phyloP scores from a whole-genome alignment of 306 rosid genomes.

The Vigna hirtella region DNA sequence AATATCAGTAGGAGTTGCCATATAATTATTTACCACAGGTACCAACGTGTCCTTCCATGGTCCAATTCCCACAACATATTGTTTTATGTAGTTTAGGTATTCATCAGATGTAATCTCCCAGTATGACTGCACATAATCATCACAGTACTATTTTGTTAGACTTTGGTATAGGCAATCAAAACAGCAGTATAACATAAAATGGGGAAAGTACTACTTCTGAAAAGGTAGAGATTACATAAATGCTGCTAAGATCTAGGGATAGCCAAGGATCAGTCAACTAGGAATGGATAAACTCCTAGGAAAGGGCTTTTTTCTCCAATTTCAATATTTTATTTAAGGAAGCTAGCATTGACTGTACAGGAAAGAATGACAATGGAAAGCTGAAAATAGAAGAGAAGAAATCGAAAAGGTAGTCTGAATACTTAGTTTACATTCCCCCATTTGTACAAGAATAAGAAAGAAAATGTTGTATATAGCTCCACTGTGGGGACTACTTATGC shows the following conservation, averaged over 20 bases:
- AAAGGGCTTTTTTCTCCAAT: neutral
- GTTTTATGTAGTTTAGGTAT: conserved; percentile 70
- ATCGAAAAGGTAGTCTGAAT: neutral
- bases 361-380: neutral
- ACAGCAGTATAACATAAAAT: conserved; percentile 12
- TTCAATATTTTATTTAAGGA: conserved; percentile 21
- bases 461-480: neutral
- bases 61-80: conserved; percentile 89
- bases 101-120: conserved; percentile 88
- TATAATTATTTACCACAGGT: conserved; percentile 63
- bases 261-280: conserved; percentile 4
- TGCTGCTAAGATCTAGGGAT: conserved; percentile 10
- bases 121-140: conserved; percentile 72
- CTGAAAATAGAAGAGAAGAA: neutral
- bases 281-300: conserved; percentile 1
- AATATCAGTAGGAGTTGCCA: conserved; percentile 68
- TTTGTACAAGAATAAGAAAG: neutral
- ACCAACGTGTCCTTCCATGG: conserved; percentile 94
- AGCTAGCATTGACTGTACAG: neutral
- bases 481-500: neutral
- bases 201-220: neutral
- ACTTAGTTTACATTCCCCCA: neutral
- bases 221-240: neutral
- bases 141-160: conserved; percentile 28
- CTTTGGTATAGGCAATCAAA: conserved; percentile 14